Evolutionary conservation across 768 basidiomycete genomes (phyloP), one percentile per base, ranked within the genome.

Genomic region (Phaffia australis): DNA sequence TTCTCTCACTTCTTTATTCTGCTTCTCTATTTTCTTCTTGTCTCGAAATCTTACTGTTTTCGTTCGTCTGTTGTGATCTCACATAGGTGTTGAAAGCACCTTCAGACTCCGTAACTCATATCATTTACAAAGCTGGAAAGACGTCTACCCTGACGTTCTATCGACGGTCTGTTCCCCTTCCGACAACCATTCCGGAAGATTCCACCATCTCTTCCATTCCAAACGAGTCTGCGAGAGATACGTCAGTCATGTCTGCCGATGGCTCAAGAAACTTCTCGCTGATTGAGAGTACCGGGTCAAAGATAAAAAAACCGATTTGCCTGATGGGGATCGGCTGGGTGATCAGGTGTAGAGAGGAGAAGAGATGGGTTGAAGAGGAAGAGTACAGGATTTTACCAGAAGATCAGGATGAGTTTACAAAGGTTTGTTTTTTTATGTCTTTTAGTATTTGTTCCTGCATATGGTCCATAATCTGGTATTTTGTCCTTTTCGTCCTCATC

Each of bases 281-380:
- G 29, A 32, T 32, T 35, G 29, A 49, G 59, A 47, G 59, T 48
- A 21, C 47, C 18, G 59, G 11, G 18, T 49, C 29, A 18, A 47
- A 54, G 0, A 14, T 15, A 14, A 49, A 29, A 19, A 27, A 19
- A 15, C 42, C 49, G 52, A 18, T 56, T n/a, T 47, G 56, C 35
- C 71, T 77, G 11, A 74, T 77, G 5, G 75, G 75, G n/a, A 72
- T 76, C 30, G 71, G 73, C n/a, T 77, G 77, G 77, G 74, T 77
- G 9, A 76, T 72, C 27, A 66, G 71, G 25, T 74, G 72, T 47
- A 75, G 74, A 65, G 75, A 75, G 65, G 68, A 69, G 19, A 73
- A 74, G n/a, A 68, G 71, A 52, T 70, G 70, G 51, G 57, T 74
- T 21, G 69, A 65, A 0, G 77, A 77, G 59, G 69, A 50, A 14